phyloP scores from a whole-genome alignment of 2,329 filamentous ascomycete species.

The Myriosclerotinia duriaeana region DNA sequence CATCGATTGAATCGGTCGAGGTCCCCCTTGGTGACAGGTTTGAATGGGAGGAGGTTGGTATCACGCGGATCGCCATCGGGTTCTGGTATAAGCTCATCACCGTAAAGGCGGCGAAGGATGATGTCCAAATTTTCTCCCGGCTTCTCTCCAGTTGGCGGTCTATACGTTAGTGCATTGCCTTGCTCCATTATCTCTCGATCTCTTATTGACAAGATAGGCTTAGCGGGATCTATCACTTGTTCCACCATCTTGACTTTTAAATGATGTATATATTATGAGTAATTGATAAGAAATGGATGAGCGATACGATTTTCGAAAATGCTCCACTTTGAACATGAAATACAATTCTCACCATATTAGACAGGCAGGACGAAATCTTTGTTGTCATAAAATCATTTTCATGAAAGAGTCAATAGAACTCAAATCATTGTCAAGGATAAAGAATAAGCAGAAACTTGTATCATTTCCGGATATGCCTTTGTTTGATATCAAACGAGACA shows the following conservation, averaged over 20 bases:
- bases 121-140: neutral
- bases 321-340: neutral
- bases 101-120: neutral
- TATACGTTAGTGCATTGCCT: slow-evolving; percentile 6
- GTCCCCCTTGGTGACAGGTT: neutral
- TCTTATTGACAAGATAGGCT: neutral
- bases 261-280: neutral
- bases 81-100: neutral
- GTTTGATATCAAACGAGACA: neutral
- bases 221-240: slow-evolving; percentile 14
- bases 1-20: neutral
- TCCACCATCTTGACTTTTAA: neutral
- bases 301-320: neutral
- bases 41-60: slow-evolving; percentile 11
- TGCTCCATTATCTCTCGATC: neutral
- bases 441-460: neutral
- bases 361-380: neutral
- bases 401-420: neutral
- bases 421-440: neutral
- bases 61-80: neutral
- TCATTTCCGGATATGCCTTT: slow-evolving; percentile 5
- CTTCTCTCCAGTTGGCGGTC: neutral
- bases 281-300: rapidly evolving
- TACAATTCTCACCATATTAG: neutral
- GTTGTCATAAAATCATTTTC: neutral